Conservation (phyloP, 164 flowering plant genomes). For the Hamamelis virginiana region DNA sequence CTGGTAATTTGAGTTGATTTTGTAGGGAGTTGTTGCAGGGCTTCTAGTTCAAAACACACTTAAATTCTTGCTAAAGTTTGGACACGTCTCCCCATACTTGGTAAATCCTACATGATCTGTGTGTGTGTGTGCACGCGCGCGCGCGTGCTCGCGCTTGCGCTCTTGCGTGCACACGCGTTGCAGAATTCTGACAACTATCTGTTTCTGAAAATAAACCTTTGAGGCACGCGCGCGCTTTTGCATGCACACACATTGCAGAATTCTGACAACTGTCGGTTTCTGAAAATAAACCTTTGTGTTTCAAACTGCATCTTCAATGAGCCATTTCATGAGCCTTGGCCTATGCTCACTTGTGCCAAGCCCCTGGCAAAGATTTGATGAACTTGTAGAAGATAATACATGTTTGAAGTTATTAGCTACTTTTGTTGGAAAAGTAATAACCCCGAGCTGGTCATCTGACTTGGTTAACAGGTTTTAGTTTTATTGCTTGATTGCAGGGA, state of each 20-base stretch:
- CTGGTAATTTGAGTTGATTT: constrained; percentile 16
- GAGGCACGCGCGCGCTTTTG: too few species aligned
- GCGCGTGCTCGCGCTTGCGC: too few species aligned
- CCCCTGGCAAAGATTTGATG: neutral
- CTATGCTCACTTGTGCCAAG: neutral
- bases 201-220: neutral
- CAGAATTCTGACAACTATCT: neutral
- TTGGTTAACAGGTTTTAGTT: constrained; percentile 4
- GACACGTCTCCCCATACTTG: constrained; percentile 91
- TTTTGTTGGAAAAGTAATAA: neutral
- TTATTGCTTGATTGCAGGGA: constrained; percentile 50
- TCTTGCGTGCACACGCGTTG: too few species aligned
- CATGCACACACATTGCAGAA: too few species aligned
- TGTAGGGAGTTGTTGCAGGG: constrained; percentile 96
- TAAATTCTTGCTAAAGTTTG: constrained; percentile 84
- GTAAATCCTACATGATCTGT: constrained; percentile 35
- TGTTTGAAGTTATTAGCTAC: neutral
- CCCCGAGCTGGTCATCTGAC: neutral
- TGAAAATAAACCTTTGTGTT: neutral
- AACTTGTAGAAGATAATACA: too few species aligned
- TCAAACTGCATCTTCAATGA: neutral
- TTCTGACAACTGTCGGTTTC: too few species aligned
- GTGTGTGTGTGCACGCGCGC: too few species aligned
- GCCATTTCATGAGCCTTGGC: neutral
- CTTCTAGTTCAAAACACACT: constrained; percentile 93